Base-by-base conservation (phyloP, 2,329 filamentous ascomycete species). In the Chrysoporthe deuterocubensis region DNA sequence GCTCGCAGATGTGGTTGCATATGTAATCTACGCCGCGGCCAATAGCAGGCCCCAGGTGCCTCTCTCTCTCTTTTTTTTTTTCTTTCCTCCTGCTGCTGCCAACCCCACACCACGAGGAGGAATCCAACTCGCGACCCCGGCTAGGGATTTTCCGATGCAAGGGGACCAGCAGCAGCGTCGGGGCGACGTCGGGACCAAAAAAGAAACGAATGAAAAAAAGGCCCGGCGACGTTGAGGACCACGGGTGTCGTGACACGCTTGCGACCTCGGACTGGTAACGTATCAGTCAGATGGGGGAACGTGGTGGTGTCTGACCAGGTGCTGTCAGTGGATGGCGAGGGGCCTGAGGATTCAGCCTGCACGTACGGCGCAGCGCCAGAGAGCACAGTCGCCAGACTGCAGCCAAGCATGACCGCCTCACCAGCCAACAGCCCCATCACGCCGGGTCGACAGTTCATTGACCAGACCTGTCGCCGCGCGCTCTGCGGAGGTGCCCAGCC, bases 1-100 rank as follows among this genome's bases (percentile, higher is more conserved):
- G 64, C 67, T 63, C 67, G 67, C 67, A 69, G 67, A 26, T 43
- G 32, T 64, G 52, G 32, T 61, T 14, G 67, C 67, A 67, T 56
- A 58, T 62, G 52, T 46, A 59, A 62, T 57, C 34, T 50, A n/a
- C 40, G 18, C 18, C 34, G 52, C n/a, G 46, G 61, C 67, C 67
- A 69, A 69, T 69, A 56, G 37, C 37, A 40, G 34, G 18, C 37
- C 34, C 56, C 18, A 42, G 18, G 6, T 9, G 11, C 56, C 56
- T 14, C 40, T 21, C 8, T 42, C 34, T 40, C 37, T 5, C 26
- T 21, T 54, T 54, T 54, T 57, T 37, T 37, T 37, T 7, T 37
- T 37, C 16, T 57, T 18, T 8, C 14, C 16, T 34, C 11, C 26
- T 32, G 6, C 6, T 57, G 8, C 18, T 21, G 37, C 57, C 40